A percentile compares a stretch with the other conserved stretches of the same genome.
These are phyloP conservation scores for Cryphonectria japonica DNA, from an alignment of 2,329 filamentous ascomycete genomes.

Conservation along the genomic window DNA sequence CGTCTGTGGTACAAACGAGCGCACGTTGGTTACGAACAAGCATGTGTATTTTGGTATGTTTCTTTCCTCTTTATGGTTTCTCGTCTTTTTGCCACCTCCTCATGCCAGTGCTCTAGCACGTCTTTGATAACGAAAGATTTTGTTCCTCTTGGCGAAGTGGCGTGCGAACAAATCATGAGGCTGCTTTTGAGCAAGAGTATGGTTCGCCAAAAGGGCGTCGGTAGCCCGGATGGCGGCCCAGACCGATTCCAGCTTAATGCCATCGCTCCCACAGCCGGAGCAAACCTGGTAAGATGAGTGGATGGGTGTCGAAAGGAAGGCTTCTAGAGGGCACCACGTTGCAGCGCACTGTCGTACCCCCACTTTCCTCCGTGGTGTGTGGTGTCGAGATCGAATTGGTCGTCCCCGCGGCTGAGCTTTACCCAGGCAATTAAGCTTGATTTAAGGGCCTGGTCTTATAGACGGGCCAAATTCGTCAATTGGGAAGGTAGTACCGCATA, in stretches of 20 bases:
- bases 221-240: neutral
- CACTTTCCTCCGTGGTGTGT: neutral
- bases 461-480: conserved; percentile 6
- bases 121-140: conserved; percentile 3
- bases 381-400: neutral
- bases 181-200: neutral
- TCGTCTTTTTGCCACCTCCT: neutral
- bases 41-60: neutral
- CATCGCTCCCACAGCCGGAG: neutral
- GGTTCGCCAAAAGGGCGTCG: neutral
- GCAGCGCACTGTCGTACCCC: neutral
- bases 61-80: too few relatives aligned
- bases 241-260: neutral
- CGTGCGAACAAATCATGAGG: neutral
- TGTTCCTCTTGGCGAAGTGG: neutral
- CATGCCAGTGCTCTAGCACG: neutral
- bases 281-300: neutral
- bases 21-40: too few relatives aligned
- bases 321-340: conserved; percentile 7
- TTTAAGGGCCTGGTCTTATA: conserved; percentile 4
- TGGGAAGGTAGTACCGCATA: conserved; percentile 23
- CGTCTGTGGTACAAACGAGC: too few relatives aligned
- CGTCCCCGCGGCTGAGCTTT: neutral
- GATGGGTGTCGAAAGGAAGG: neutral
- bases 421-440: conserved; percentile 15